phyloP scores from a whole-genome alignment of 148 eudicot species.

The Silene uniflora region DNA sequence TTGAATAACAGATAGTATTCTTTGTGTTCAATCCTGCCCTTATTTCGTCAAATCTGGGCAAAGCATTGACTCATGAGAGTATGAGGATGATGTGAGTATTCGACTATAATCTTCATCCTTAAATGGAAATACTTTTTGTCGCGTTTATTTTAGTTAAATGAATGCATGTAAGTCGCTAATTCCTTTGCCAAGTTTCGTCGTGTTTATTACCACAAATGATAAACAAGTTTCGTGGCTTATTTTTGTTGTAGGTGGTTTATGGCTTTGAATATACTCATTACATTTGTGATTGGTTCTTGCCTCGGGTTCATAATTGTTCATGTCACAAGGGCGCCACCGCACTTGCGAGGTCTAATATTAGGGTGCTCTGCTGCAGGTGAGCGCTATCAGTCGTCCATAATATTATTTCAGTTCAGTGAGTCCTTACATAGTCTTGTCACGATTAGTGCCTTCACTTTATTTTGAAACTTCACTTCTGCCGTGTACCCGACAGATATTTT shows the following conservation, averaged over 20 bases:
- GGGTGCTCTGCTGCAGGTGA: constrained; percentile 45
- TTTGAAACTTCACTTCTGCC: background rate
- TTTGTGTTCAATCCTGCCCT: constrained; percentile 47
- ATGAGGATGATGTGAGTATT: constrained; percentile 30
- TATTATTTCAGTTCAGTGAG: background rate
- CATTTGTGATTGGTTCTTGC: constrained; percentile 34
- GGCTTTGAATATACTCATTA: constrained; percentile 41
- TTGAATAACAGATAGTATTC: constrained; percentile 34
- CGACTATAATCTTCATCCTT: too few species aligned
- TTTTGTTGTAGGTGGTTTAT: constrained; percentile 40
- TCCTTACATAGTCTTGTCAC: background rate
- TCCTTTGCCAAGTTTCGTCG: too few species aligned
- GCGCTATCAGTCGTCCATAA: background rate
- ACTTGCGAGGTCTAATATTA: constrained; percentile 35
- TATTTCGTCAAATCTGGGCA: constrained; percentile 31
- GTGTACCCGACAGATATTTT: too few species aligned
- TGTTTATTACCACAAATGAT: too few species aligned
- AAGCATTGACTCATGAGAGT: constrained; percentile 31
- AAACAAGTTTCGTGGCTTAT: background rate
- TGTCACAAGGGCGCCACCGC: constrained; percentile 33
- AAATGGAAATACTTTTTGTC: too few species aligned
- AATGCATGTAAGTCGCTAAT: too few species aligned
- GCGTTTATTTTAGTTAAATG: background rate
- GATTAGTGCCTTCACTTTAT: too few species aligned
- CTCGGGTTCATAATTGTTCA: constrained; percentile 36